Evolutionary conservation across 2,329 filamentous ascomycete genomes (phyloP), one percentile per base, ranked within the genome.

Genomic region (Beauveria caledonica): DNA sequence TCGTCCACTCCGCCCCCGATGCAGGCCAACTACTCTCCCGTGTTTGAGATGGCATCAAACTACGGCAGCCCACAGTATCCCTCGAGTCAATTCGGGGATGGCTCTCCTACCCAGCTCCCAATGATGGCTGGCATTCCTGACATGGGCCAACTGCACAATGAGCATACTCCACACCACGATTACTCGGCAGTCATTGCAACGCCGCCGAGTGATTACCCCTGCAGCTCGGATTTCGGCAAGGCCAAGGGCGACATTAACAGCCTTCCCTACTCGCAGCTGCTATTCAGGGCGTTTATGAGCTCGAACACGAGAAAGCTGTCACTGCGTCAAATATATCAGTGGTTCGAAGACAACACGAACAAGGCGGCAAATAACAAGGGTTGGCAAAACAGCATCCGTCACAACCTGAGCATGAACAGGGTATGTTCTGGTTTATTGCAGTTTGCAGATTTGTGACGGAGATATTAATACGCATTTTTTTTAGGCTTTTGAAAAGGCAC

Each of bases 371-470:
- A 92, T 69, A 85, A 84, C 5, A 84, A 79, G 57, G 93, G 92
- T 10, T 97, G 93, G 93, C 89, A 93, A 74, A 97, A 97, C 73
- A 96, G 90, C 71, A 95, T 97, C 65, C 85, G 93, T 2, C 93
- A 97, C 72, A 97, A 97, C 67, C 78, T 97, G 8, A 96, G 91
- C 52, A 97, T 97, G 92, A 97, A 97, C 68, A 81, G 82, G 63
- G 93, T 97, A 84, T 75, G 76, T 65, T 19, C 0, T 2, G 8
- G 3, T 36, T 9, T 11, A 27, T 13, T 8, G 19, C 21, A 19
- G 5, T 13, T n/a, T 15, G 2, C 44, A 11, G 15, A 6, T 25
- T 17, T 21, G 4, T 33, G 69, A 19, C 3, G 51, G 13, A 57
- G 39, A 46, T 42, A 17, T 58, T 64, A 42, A 60, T 23, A 61